A percentile compares a stretch with the other conserved stretches of the same genome.
Conservation (phyloP, 768 basidiomycete genomes). For the Psilocybe subaeruginosa region DNA sequence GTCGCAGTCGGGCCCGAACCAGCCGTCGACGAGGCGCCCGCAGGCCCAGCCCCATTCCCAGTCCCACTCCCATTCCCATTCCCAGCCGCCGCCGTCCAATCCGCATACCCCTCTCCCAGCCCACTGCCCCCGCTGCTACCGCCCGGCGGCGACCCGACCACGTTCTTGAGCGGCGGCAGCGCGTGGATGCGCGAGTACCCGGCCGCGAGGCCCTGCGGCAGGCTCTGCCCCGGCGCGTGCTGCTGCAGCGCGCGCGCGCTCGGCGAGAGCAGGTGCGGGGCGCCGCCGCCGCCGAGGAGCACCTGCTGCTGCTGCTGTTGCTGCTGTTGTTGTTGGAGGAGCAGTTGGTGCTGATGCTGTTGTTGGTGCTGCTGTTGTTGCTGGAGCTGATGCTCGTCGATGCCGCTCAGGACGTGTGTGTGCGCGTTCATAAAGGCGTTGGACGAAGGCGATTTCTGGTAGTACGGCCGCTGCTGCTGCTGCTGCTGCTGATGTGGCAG, state of each 20-base stretch:
- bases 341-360: neutral
- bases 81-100: slow-evolving; percentile 22
- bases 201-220: slow-evolving; percentile 91
- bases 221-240: slow-evolving; percentile 88
- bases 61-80: slow-evolving; percentile 7
- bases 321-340: neutral
- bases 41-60: neutral
- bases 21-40: slow-evolving; percentile 4
- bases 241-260: slow-evolving; percentile 79
- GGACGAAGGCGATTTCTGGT: too few relatives aligned
- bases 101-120: slow-evolving; percentile 26
- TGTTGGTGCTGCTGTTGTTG: neutral
- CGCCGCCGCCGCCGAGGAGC: neutral
- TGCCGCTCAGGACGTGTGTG: too few relatives aligned
- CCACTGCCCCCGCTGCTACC: slow-evolving; percentile 30
- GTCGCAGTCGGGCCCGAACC: neutral
- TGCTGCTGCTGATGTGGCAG: slow-evolving; percentile 9
- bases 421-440: too few relatives aligned
- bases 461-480: neutral
- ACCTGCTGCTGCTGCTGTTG: neutral
- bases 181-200: slow-evolving; percentile 92
- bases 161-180: slow-evolving; percentile 43
- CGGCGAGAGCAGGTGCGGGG: slow-evolving; percentile 54
- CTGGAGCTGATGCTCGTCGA: neutral
- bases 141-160: slow-evolving; percentile 32